These are phyloP conservation scores for Achaetomiella virescens DNA, from an alignment of 495 filamentous ascomycete species.

Conservation along the genomic window DNA sequence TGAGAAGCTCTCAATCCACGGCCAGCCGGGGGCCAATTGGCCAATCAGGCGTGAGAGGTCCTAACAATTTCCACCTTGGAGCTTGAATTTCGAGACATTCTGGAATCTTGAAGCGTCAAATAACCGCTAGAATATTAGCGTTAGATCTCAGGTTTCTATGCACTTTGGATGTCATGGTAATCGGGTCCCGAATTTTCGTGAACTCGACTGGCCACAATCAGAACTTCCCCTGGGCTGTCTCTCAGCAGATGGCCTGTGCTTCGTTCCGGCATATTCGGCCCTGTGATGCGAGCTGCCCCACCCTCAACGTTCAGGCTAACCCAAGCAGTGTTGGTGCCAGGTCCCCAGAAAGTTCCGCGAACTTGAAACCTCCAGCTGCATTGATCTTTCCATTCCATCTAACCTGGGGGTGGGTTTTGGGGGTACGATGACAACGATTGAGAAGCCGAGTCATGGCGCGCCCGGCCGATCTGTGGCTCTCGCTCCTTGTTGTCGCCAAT, in stretches of 20 bases:
- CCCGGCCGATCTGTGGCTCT: neutral
- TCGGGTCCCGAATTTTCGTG: too few species aligned
- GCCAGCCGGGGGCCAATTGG: neutral
- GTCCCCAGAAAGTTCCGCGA: constrained; percentile 1
- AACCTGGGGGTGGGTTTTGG: too few species aligned
- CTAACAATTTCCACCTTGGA: neutral
- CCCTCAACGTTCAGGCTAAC: neutral
- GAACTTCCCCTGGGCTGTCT: too few species aligned
- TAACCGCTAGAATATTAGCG: too few species aligned
- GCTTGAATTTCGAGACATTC: neutral
- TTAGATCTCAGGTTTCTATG: too few species aligned
- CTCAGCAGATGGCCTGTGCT: neutral
- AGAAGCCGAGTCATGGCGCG: neutral
- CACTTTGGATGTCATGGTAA: too few species aligned
- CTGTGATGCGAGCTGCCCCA: neutral
- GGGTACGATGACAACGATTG: constrained; percentile 1
- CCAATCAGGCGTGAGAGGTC: neutral
- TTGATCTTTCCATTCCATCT: constrained; percentile 10
- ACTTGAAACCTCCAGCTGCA: constrained; percentile 15
- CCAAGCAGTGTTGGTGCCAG: constrained; percentile 3
- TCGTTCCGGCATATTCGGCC: constrained; percentile 3
- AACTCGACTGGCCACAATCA: too few species aligned
- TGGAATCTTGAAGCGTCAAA: too few species aligned
- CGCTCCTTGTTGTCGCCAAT: neutral
- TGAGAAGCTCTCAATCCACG: neutral